A percentile compares a stretch with the other conserved stretches of the same genome.
Evolutionary conservation across 495 filamentous ascomycete species (phyloP).

Genomic region (Penicillium silybi): DNA sequence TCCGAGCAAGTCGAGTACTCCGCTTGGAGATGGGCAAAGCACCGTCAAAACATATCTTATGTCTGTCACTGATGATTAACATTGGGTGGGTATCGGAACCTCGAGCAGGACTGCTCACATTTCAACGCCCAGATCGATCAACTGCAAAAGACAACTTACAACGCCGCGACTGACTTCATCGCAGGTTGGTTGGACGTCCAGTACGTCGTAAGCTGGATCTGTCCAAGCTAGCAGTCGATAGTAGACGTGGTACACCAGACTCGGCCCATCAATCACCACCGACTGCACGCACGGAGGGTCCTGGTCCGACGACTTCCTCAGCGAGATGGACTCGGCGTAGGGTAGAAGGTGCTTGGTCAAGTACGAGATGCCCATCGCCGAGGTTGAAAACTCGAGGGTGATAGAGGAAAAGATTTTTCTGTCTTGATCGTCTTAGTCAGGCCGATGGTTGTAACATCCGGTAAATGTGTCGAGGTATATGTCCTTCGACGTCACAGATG

Average conservation of each 20-base stretch:
- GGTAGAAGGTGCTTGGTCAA: slow-evolving; percentile 56
- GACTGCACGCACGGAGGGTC: slow-evolving; percentile 14
- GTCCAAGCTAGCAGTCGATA: slow-evolving; percentile 45
- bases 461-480: no score
- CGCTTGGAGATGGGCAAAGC: slow-evolving; percentile 60
- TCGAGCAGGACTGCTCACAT: slow-evolving; percentile 47
- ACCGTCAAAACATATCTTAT: slow-evolving; percentile 73
- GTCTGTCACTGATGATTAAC: slow-evolving; percentile 17
- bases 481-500: no score
- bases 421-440: neutral
- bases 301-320: slow-evolving; percentile 22
- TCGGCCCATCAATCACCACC: slow-evolving; percentile 73
- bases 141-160: slow-evolving; percentile 55
- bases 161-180: slow-evolving; percentile 53
- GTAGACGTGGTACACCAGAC: slow-evolving; percentile 68
- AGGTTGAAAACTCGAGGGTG: neutral
- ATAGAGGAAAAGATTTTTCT: neutral
- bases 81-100: neutral
- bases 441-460: neutral
- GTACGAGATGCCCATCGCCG: slow-evolving; percentile 67
- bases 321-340: slow-evolving; percentile 47
- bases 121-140: slow-evolving; percentile 46
- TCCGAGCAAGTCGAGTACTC: slow-evolving; percentile 46
- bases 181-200: slow-evolving; percentile 59
- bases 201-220: slow-evolving; percentile 27